phyloP scores from a whole-genome alignment of 2,329 filamentous ascomycete genomes.

The Cladophialophora chaetospira region DNA sequence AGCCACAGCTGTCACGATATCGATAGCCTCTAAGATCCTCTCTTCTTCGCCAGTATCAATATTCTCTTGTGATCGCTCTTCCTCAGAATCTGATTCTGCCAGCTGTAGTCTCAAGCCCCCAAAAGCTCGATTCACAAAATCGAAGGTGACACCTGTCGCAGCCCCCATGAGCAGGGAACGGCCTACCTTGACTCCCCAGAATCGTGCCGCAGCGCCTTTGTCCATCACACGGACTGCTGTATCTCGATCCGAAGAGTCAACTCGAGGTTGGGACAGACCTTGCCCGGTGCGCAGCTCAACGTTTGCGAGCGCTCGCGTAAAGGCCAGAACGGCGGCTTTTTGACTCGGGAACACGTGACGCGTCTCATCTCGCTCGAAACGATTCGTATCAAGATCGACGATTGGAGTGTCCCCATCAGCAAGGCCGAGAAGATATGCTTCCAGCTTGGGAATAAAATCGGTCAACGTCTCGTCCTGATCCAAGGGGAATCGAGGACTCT shows the following conservation, averaged over 20 bases:
- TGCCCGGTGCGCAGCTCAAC: slow-evolving; percentile 54
- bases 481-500: slow-evolving; percentile 55
- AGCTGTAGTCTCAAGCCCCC: slow-evolving; percentile 56
- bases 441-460: slow-evolving; percentile 58
- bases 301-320: slow-evolving; percentile 53
- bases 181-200: slow-evolving; percentile 63
- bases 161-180: slow-evolving; percentile 62
- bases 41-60: slow-evolving; percentile 52
- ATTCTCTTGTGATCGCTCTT: slow-evolving; percentile 53
- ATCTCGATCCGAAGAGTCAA: slow-evolving; percentile 20
- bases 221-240: slow-evolving; percentile 42
- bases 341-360: slow-evolving; percentile 57
- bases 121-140: slow-evolving; percentile 62
- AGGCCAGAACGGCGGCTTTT: slow-evolving; percentile 58
- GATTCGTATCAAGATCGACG: slow-evolving; percentile 59
- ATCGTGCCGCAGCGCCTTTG: slow-evolving; percentile 48
- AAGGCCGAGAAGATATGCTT: slow-evolving; percentile 60
- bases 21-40: slow-evolving; percentile 43
- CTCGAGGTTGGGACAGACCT: slow-evolving; percentile 40
- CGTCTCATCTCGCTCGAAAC: slow-evolving; percentile 59
- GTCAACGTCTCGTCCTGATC: slow-evolving; percentile 52
- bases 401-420: slow-evolving; percentile 53
- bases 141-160: slow-evolving; percentile 57
- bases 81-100: slow-evolving; percentile 43
- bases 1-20: slow-evolving; percentile 31